Percentiles rank a stretch among this genome's conserved stretches.
phyloP scores from a whole-genome alignment of 345 rosid genomes.

The Limnanthes douglasii region DNA sequence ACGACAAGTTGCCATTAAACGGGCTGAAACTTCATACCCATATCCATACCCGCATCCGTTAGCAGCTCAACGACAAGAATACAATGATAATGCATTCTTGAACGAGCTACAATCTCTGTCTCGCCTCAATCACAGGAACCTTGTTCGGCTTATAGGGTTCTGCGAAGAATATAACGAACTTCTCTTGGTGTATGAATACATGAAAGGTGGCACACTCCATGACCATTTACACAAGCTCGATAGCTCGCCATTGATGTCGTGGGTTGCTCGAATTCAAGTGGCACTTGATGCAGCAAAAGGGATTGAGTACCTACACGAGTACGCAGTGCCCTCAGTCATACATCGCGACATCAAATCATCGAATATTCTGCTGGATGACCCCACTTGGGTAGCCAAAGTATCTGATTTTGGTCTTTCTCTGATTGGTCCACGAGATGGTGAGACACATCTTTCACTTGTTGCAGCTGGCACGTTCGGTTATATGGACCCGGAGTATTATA shows the following conservation, averaged over 20 bases:
- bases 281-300: conserved; percentile 73
- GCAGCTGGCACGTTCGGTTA: conserved; percentile 79
- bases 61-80: conserved; percentile 22
- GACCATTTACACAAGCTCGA: conserved; percentile 53
- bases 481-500: conserved; percentile 72
- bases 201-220: conserved; percentile 51
- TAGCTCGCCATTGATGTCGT: conserved; percentile 32
- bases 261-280: conserved; percentile 37
- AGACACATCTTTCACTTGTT: conserved; percentile 37
- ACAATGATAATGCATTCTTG: conserved; percentile 54
- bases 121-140: conserved; percentile 64
- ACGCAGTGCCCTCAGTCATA: conserved; percentile 44
- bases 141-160: conserved; percentile 50
- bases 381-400: conserved; percentile 46
- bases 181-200: conserved; percentile 47
- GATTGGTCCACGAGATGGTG: conserved; percentile 39
- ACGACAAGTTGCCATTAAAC: conserved; percentile 57
- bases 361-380: conserved; percentile 43
- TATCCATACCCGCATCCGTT: conserved; percentile 8
- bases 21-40: conserved; percentile 33
- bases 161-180: conserved; percentile 48
- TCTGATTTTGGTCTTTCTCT: conserved; percentile 74
- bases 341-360: conserved; percentile 86
- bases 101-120: conserved; percentile 75
- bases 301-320: conserved; percentile 56